Conservation (phyloP, 345 rosid genomes). For the Salix dunnii region DNA sequence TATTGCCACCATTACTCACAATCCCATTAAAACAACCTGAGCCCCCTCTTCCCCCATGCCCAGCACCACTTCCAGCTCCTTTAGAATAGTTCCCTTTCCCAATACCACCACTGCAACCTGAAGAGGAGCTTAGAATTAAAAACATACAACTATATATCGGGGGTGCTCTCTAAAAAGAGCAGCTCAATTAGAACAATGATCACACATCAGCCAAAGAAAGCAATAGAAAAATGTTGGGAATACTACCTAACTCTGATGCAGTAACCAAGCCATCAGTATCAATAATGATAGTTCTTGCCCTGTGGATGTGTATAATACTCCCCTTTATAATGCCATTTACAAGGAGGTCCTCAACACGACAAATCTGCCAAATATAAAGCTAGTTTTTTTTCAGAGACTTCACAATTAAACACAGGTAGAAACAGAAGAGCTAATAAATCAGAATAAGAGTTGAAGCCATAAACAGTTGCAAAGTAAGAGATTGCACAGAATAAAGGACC, state of each 20-base stretch:
- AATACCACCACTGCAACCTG: conserved; percentile 88
- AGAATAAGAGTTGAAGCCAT: neutral
- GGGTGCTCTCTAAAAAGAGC: conserved; percentile 1
- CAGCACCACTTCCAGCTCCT: conserved; percentile 98
- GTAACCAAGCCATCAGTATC: conserved; percentile 63
- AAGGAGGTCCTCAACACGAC: conserved; percentile 93
- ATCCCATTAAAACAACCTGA: conserved; percentile 84
- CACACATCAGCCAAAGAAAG: conserved; percentile 12
- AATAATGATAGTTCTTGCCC: conserved; percentile 76
- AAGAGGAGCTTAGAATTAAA: conserved; percentile 21
- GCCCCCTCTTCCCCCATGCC: conserved; percentile 96
- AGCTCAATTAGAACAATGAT: conserved; percentile 16
- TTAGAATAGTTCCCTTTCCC: conserved; percentile 79
- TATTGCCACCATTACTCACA: conserved; percentile 69
- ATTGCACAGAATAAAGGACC: neutral
- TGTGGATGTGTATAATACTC: conserved; percentile 89
- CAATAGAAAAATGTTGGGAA: conserved; percentile 11
- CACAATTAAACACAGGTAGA: neutral
- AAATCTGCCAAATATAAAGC: conserved; percentile 50
- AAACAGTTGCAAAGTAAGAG: neutral
- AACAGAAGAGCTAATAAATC: neutral
- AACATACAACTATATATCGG: neutral
- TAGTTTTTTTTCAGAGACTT: neutral
- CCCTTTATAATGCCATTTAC: conserved; percentile 82
- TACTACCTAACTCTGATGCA: conserved; percentile 83